A percentile compares a stretch with the other conserved stretches of the same genome.
Evolutionary conservation across 768 basidiomycete genomes (phyloP).

Genomic region (Podaxis sp.): DNA sequence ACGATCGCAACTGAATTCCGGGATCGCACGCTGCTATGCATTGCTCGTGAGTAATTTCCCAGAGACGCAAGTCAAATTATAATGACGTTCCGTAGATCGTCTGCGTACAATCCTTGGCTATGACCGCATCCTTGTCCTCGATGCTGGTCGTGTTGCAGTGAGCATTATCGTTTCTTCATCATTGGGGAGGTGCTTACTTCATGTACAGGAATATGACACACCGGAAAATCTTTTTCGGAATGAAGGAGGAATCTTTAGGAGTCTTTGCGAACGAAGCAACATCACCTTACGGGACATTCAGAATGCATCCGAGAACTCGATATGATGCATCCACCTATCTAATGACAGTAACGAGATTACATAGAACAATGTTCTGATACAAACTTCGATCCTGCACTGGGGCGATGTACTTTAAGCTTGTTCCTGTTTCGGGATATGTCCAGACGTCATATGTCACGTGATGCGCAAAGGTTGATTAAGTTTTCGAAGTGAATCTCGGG

Average conservation of each 20-base stretch:
- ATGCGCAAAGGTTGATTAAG: not conserved
- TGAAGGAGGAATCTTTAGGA: conserved; percentile 54
- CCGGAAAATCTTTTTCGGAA: conserved; percentile 50
- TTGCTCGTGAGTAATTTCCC: conserved; percentile 62
- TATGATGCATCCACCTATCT: not conserved
- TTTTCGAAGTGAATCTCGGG: not conserved
- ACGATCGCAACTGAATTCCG: conserved; percentile 76
- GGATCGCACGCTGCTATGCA: conserved; percentile 74
- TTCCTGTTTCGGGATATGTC: no score
- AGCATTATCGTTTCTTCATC: conserved; percentile 15
- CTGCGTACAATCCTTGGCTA: conserved; percentile 76
- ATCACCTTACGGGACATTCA: conserved; percentile 23
- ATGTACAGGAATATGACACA: conserved; percentile 53
- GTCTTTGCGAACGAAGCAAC: conserved; percentile 46
- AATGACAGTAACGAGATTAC: not conserved
- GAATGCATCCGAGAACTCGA: not conserved
- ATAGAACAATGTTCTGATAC: no score
- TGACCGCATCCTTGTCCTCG: conserved; percentile 70
- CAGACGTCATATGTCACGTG: not conserved
- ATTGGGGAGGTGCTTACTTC: not conserved
- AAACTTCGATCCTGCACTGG: no score
- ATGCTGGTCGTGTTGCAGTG: conserved; percentile 57
- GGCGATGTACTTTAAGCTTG: no score
- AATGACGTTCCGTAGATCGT: conserved; percentile 44
- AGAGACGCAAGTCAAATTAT: conserved; percentile 17